Conservation (phyloP, 1,284 basidiomycete species). For the Inonotus hispidus region DNA sequence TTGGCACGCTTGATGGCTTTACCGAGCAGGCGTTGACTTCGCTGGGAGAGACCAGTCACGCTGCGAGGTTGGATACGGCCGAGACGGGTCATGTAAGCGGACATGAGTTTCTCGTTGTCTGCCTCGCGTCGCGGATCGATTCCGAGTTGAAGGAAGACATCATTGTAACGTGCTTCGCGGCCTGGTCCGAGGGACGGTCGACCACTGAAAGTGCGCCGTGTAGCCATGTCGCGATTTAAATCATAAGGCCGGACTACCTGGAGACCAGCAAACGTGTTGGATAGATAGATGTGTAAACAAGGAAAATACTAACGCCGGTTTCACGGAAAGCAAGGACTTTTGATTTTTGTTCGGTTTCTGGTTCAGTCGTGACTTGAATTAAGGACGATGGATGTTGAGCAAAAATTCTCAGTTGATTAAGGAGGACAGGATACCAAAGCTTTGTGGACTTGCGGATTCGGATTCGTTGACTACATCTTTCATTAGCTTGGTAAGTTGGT, state of each 20-base stretch:
- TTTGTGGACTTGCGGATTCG: neutral
- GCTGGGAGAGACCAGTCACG: constrained; percentile 73
- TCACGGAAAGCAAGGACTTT: neutral
- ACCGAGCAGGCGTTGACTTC: constrained; percentile 75
- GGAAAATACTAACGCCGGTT: neutral
- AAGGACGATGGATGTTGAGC: neutral
- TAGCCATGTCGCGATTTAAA: constrained; percentile 25
- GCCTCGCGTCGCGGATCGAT: constrained; percentile 67
- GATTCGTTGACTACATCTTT: neutral
- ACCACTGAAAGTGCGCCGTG: constrained; percentile 23
- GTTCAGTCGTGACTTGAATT: neutral
- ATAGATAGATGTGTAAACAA: neutral
- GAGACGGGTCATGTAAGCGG: constrained; percentile 73
- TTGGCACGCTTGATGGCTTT: constrained; percentile 90
- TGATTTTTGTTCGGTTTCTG: neutral
- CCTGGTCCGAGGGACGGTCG: constrained; percentile 46
- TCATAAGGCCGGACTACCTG: constrained; percentile 30
- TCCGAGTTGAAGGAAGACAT: constrained; percentile 62
- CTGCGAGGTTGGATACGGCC: constrained; percentile 77
- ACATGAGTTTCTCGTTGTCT: constrained; percentile 64
- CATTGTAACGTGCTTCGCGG: constrained; percentile 46
- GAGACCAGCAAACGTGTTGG: neutral
- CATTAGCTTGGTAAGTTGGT: neutral
- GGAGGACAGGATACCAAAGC: neutral
- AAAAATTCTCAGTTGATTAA: neutral